Evolutionary conservation across 2,329 filamentous ascomycete species (phyloP), one percentile per base, ranked within the genome.

Genomic region (Ceratocystis alfenasii): DNA sequence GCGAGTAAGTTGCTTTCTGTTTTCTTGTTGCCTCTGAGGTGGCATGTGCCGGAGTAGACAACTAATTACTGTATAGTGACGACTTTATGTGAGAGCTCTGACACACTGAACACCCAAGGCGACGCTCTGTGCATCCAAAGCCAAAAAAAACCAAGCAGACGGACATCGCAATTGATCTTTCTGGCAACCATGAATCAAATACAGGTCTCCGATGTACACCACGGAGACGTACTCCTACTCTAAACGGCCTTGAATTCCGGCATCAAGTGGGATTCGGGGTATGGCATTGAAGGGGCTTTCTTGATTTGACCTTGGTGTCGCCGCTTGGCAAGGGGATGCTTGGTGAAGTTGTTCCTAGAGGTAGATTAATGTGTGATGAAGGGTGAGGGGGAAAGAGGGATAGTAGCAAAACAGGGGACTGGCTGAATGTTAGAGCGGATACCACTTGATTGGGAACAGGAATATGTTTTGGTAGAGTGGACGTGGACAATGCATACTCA

Each of bases 1-100:
- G 89, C 77, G 93, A 95, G 84, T 90, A 80, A 81, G 90, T 86
- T 22, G 8, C 62, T 6, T 15, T 22, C 3, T 10, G 17, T 30
- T 6, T 20, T 17, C 46, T 17, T 53, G 3, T 15, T 33, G n/a
- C 28, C 36, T 33, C n/a, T 30, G 15, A 45, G n/a, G 46, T 15
- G 15, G 15, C 12, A 7, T 28, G 5, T 41, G 36, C 2, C 36
- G 10, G 36, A 41, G 5, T 6, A 44, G 8, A 25, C 5, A 36
- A 62, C 66, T 68, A 64, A 68, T 28, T 1, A 33, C 30, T 20
- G 15, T 30, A 44, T 15, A 69, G 68, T 69, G 67, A 69, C 25
- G 68, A 69, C 65, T 69, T 69, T 41, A 69, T 69, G 68, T 69
- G 68, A 69, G 65, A 30, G 65, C 30, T 20, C 53, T 55, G 28